Evolutionary conservation across 495 filamentous ascomycete species (phyloP), one percentile per base, ranked within the genome.

Genomic region (Trichodelitschia bisporula): DNA sequence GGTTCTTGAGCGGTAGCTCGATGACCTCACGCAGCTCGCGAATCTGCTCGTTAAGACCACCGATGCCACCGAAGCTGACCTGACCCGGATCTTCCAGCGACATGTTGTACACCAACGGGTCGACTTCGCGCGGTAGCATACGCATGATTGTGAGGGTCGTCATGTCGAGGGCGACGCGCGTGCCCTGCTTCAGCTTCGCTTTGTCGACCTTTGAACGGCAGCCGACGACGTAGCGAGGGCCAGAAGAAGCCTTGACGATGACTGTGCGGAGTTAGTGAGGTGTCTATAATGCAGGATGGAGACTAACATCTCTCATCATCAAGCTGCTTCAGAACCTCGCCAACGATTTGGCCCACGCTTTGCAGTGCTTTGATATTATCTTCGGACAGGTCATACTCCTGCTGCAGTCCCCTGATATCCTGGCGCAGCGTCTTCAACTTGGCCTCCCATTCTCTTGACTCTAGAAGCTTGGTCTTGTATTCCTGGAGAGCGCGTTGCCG

Each of bases 101-200:
- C 89, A 99, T 99, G 59, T 93, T 99, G 64, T 99, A 99, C 30
- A 99, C 89, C 40, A 95, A 57, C 12, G 89, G 89, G 48, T 99
- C 89, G 39, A 99, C 89, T 58, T 99, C 89, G 40, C 89, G 77
- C 24, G 89, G 89, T 24, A 99, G 57, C 89, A 99, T 99, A 36
- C 89, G 77, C 89, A 99, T 99, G 53, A 99, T 99, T 17, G 89
- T 99, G 37, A 99, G 72, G 11, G 89, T 99, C 21, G 89, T 99
- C 89, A 99, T 99, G 49, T 99, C 89, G 32, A 99, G 76, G 26
- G 89, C 86, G 36, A 99, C 89, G 42, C 89, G 80, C 3, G 83
- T 91, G 38, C 89, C 89, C 55, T 99, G 89, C 61, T 93, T 93
- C 41, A 99, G 60, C 59, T 92, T 92, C 32, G 60, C 55, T 51